A percentile compares a stretch with the other conserved stretches of the same genome.
These are phyloP conservation scores for Magnusiomyces clavatus DNA, from an alignment of 1,139 yeast species.

Conservation along the genomic window DNA sequence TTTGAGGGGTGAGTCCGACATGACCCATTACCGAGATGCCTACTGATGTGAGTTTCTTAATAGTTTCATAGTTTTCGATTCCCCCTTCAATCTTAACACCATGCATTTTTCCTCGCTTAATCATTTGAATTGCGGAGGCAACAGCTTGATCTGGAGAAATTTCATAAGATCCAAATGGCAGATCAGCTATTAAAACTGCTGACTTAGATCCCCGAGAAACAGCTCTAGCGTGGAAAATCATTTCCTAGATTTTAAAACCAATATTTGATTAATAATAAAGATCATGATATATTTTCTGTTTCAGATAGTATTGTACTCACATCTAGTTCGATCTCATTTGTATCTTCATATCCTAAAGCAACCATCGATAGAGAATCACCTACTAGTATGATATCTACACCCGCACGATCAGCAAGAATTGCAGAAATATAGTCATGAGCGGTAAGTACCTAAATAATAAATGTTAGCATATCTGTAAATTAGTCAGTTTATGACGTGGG, in stretches of 20 bases:
- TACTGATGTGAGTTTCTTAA: conserved; percentile 45
- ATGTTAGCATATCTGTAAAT: neutral
- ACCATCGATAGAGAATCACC: conserved; percentile 96
- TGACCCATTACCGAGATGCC: conserved; percentile 94
- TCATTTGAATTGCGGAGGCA: conserved; percentile 50
- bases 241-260: conserved; percentile 37
- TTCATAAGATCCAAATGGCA: conserved; percentile 87
- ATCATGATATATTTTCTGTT: conserved; percentile 3
- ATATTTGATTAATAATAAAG: conserved; percentile 16
- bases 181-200: conserved; percentile 73
- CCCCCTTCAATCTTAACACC: conserved; percentile 91
- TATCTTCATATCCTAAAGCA: conserved; percentile 71
- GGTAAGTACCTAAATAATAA: conserved; percentile 39
- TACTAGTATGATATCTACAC: conserved; percentile 63
- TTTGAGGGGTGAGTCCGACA: conserved; percentile 87
- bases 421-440: conserved; percentile 85
- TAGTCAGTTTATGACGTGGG: neutral
- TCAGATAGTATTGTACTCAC: conserved; percentile 18
- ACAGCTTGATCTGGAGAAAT: conserved; percentile 56
- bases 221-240: conserved; percentile 66
- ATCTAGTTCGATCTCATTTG: conserved; percentile 67
- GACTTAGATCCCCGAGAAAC: conserved; percentile 62
- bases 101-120: conserved; percentile 60
- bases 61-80: conserved; percentile 41
- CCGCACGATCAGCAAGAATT: conserved; percentile 58